These are phyloP conservation scores for Eremothecium cymbalariae DNA, from an alignment of 1,139 yeast species.

Conservation along the genomic window DNA sequence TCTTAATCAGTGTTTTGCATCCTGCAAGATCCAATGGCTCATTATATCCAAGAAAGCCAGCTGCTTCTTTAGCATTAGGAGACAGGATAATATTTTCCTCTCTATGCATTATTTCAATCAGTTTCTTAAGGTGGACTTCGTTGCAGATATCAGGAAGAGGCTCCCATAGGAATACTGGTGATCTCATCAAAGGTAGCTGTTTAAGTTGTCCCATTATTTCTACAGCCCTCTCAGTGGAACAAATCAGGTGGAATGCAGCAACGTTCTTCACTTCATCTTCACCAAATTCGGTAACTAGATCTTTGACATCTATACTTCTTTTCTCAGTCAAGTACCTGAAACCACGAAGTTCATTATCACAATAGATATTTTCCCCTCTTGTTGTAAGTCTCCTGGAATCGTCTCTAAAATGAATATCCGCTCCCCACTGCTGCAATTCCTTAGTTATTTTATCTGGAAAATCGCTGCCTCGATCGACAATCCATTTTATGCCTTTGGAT, in stretches of 20 bases:
- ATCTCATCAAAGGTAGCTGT: conserved; percentile 23
- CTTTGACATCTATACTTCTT: conserved; percentile 53
- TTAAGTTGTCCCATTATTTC: conserved; percentile 43
- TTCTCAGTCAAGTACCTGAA: conserved; percentile 57
- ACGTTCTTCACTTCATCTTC: conserved; percentile 35
- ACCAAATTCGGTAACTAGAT: conserved; percentile 38
- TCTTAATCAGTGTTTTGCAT: conserved; percentile 39
- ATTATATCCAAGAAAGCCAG: conserved; percentile 41
- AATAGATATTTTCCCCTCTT: conserved; percentile 72
- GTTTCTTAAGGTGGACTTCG: conserved; percentile 38
- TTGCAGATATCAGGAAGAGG: conserved; percentile 75
- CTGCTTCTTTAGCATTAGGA: conserved; percentile 82
- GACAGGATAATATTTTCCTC: conserved; percentile 41
- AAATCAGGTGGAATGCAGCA: conserved; percentile 53
- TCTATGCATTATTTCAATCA: conserved; percentile 43
- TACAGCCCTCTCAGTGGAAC: conserved; percentile 57
- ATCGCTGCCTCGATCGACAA: conserved; percentile 73
- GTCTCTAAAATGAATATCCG: conserved; percentile 50
- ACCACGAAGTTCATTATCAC: conserved; percentile 48
- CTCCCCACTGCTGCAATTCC: conserved; percentile 50
- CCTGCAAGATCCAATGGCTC: conserved; percentile 38
- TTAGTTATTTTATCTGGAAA: conserved; percentile 48
- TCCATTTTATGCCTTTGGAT: conserved; percentile 46
- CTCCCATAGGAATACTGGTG: conserved; percentile 57
- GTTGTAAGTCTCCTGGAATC: conserved; percentile 56